A percentile compares a stretch with the other conserved stretches of the same genome.
phyloP scores from a whole-genome alignment of 257 asterid species.

The Nicotiana benthamiana region DNA sequence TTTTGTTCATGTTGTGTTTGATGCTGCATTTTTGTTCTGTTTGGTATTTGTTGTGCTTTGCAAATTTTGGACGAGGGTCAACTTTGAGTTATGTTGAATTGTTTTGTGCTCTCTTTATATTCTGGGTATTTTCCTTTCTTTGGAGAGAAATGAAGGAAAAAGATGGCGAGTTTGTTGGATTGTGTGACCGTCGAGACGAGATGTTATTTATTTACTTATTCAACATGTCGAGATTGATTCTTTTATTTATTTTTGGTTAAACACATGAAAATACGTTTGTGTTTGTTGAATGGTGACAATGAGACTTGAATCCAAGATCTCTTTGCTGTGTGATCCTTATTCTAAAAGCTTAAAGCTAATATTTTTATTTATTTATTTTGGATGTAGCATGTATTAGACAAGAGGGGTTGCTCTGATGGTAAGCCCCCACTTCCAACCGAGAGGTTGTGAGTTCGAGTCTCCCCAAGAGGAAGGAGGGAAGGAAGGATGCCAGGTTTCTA shows the following conservation, averaged over 20 bases:
- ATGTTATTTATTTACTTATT: neutral
- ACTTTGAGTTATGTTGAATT: neutral
- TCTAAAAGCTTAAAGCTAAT: neutral
- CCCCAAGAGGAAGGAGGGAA: too few relatives aligned
- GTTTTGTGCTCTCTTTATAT: neutral
- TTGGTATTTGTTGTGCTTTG: neutral
- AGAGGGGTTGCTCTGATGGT: too few relatives aligned
- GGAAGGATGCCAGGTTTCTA: too few relatives aligned
- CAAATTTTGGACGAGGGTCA: neutral
- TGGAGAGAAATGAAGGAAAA: neutral
- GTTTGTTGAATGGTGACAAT: neutral
- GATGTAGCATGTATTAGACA: neutral
- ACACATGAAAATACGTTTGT: neutral
- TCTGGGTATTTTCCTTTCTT: neutral
- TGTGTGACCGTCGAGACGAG: neutral
- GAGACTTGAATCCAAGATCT: neutral
- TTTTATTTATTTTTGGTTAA: neutral
- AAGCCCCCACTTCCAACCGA: too few relatives aligned
- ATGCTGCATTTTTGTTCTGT: conserved; percentile 2
- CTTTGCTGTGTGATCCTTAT: neutral
- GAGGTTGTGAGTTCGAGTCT: too few relatives aligned
- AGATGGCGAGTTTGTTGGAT: neutral
- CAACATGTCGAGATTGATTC: neutral
- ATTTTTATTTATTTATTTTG: neutral
- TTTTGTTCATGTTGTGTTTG: neutral